Conservation (phyloP, 345 rosid genomes). For the Chamaenerion angustifolium region DNA sequence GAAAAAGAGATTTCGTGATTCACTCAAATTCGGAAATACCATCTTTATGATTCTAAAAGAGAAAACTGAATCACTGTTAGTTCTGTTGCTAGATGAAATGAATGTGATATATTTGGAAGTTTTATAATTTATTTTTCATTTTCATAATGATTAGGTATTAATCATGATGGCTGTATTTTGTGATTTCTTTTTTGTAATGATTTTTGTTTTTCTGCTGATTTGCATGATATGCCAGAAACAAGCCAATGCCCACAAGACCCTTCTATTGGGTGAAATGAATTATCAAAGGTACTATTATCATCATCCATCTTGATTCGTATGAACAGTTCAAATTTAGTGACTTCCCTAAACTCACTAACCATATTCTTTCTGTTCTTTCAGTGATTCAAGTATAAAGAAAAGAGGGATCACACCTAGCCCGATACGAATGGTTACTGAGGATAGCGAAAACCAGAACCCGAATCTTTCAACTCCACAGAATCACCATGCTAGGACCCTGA, state of each 20-base stretch:
- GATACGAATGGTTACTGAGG: constrained; percentile 22
- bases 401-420: constrained; percentile 36
- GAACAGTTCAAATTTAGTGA: constrained; percentile 1
- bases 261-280: constrained; percentile 23
- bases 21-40: too few relatives aligned
- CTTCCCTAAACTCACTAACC: not conserved
- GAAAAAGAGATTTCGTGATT: too few relatives aligned
- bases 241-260: constrained; percentile 14
- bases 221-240: constrained; percentile 11
- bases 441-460: constrained; percentile 59
- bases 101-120: too few relatives aligned
- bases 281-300: constrained; percentile 22
- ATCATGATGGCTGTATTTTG: too few relatives aligned
- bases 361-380: constrained; percentile 3
- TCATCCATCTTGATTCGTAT: not conserved
- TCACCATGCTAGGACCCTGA: constrained; percentile 30
- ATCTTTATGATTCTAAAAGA: too few relatives aligned
- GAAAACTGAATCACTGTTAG: too few relatives aligned
- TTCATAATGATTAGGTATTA: too few relatives aligned
- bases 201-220: not conserved
- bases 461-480: constrained; percentile 34
- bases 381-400: constrained; percentile 43
- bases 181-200: too few relatives aligned
- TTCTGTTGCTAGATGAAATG: too few relatives aligned
- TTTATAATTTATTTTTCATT: too few relatives aligned